phyloP scores from a whole-genome alignment of 768 basidiomycete species.

The Tephrocybe sp. region DNA sequence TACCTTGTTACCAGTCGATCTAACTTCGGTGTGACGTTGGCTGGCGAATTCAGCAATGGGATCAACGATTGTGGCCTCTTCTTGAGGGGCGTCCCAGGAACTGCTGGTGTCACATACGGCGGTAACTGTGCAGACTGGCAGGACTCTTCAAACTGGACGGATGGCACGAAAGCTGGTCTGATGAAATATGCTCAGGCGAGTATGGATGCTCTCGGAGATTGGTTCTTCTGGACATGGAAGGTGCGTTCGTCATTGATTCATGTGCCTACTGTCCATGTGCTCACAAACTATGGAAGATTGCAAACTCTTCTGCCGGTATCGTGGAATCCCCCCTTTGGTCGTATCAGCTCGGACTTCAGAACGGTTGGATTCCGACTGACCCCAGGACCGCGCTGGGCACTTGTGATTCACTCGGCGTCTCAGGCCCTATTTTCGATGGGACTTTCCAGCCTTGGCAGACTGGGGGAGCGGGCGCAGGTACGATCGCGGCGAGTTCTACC shows the following conservation, averaged over 20 bases:
- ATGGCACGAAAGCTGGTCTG: constrained; percentile 26
- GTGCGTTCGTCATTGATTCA: constrained; percentile 20
- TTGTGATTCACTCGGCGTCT: constrained; percentile 55
- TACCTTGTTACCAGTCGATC: constrained; percentile 13
- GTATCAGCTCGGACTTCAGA: constrained; percentile 39
- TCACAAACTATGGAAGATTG: constrained; percentile 26
- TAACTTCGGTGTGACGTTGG: constrained; percentile 62
- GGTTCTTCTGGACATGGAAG: constrained; percentile 54
- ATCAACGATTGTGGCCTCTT: constrained; percentile 52
- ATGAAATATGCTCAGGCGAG: constrained; percentile 52
- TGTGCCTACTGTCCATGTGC: constrained; percentile 1
- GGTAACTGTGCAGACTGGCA: constrained; percentile 29
- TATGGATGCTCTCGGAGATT: constrained; percentile 33
- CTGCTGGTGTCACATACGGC: constrained; percentile 20
- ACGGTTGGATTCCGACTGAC: constrained; percentile 52
- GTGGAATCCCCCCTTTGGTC: constrained; percentile 50
- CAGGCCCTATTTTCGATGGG: constrained; percentile 34
- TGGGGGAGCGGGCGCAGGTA: constrained; percentile 58
- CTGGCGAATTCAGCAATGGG: constrained; percentile 73
- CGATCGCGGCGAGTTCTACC: constrained; percentile 42
- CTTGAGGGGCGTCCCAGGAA: constrained; percentile 16
- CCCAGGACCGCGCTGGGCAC: constrained; percentile 49
- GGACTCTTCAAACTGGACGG: constrained; percentile 55
- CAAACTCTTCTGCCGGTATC: constrained; percentile 30
- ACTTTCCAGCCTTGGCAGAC: constrained; percentile 64